These are phyloP conservation scores for Colletotrichum tropicale DNA, from an alignment of 2,329 filamentous ascomycete species.

Conservation along the genomic window DNA sequence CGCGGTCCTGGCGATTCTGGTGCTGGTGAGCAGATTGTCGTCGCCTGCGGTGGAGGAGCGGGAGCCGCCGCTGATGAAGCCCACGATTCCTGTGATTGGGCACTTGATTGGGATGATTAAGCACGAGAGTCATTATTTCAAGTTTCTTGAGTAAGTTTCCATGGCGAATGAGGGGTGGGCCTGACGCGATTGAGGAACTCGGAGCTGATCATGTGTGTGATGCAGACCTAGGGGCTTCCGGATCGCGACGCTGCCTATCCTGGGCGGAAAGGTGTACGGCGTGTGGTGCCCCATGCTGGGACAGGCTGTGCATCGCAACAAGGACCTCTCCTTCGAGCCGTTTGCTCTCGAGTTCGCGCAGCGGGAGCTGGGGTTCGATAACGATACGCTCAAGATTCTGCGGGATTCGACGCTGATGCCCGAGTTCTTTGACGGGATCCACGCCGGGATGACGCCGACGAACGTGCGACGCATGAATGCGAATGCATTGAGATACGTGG, in stretches of 20 bases:
- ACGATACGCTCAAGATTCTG: slow-evolving; percentile 29
- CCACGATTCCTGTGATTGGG: slow-evolving; percentile 48
- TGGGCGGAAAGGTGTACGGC: slow-evolving; percentile 48
- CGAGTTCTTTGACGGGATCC: slow-evolving; percentile 7
- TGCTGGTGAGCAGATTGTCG: not conserved
- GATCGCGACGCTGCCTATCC: slow-evolving; percentile 49
- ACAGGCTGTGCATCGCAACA: slow-evolving; percentile 40
- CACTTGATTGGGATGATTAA: slow-evolving; percentile 48
- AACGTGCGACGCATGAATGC: slow-evolving; percentile 9
- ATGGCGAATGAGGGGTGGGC: not conserved
- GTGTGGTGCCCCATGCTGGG: slow-evolving; percentile 44
- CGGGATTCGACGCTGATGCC: not conserved
- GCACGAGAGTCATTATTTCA: slow-evolving; percentile 39
- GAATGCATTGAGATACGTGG: slow-evolving; percentile 4
- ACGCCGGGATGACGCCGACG: not conserved
- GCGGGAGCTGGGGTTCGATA: slow-evolving; percentile 39
- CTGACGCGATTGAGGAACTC: not conserved
- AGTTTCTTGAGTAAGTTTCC: slow-evolving; percentile 38
- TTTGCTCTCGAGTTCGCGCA: slow-evolving; percentile 41
- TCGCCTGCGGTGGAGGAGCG: slow-evolving; percentile 28
- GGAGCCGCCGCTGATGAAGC: slow-evolving; percentile 47
- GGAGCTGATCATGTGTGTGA: not conserved
- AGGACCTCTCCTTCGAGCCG: slow-evolving; percentile 45
- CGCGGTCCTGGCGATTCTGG: not conserved
- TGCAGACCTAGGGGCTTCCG: slow-evolving; percentile 27